Evolutionary conservation across 139 green algal species (phyloP), one percentile per base, ranked within the genome.

Genomic region (Picochlorum sp.): DNA sequence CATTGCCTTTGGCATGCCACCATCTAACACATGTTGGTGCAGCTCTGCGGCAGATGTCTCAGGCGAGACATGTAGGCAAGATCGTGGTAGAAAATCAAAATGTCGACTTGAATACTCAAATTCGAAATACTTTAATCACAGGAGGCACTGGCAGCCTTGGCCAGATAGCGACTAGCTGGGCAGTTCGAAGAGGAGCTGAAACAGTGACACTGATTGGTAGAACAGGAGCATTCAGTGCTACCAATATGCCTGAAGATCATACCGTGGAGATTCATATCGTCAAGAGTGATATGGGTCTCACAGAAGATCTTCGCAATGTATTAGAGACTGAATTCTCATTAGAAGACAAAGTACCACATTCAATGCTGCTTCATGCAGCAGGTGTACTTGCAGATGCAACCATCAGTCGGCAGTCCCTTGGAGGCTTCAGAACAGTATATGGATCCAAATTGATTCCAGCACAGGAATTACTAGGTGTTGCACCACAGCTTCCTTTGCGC

Each of bases 11-110:
- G 13, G 51, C 73, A 7, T 51, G 46, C 2, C 76, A 88, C 71
- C 45, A 54, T 47, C 65, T 90, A 44, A 32, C 18, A 24, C 61
- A 50, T n/a, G 80, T 83, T 21, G 66, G 67, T 16, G 66, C 78
- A n/a, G 88, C 88, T 6, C 72, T 95, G 63, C 78, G 88, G 4
- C 84, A 92, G 73, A 87, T 95, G 78, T 86, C 84, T 16, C 82
- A 89, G 69, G 86, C 88, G 1, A 69, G 78, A 0, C 86, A 94
- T 62, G 75, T 95, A 30, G 88, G 88, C 77, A 95, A 95, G 77
- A 74, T 95, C 18, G 82, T 95, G 15, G 80, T 90, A 23, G 45
- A 49, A 1, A 28, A 32, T 13, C 5, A 0, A 6, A 41, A 16
- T 26, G 10, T 14, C 34, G 56, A 45, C 6, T 15, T 47, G 14